Evolutionary conservation across 169 alveolate genomes (phyloP), one percentile per base, ranked within the genome.

Genomic region (Ichthyophthirius multifiliis): DNA sequence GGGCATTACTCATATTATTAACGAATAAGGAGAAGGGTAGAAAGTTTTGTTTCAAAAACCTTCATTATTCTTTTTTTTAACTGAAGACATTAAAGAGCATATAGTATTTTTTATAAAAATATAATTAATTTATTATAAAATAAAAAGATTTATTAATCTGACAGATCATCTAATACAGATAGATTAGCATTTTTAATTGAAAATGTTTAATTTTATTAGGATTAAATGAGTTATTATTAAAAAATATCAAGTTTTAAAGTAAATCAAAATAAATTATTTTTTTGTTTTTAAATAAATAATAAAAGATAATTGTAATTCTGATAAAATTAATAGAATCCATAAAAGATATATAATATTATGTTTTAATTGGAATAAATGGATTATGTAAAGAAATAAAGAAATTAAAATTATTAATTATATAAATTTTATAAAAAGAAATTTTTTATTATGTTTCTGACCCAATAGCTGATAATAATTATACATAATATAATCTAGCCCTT

Each of bases 101-200:
- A 37, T 67, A 62, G 77, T 67, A 67, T 16, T 12, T 5, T 20
- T 3, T 12, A 13, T 12, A n/a, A n/a, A 1, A 46, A 20, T n/a
- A 2, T 23, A 55, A 27, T 4, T 5, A 27, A 27, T 45, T 27
- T 13, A 23, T 27, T 55, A 27, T 15, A 41, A 41, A 41, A 41
- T 41, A 41, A 37, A 37, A 37, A 67, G 77, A 67, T 67, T 6
- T 67, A 67, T 20, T 47, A 67, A 67, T 34, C 77, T 6, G 45
- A 67, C n/a, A 34, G 77, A 67, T 47, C 18, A 37, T 67, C 77
- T 16, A 44, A 67, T 39, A 39, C 35, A 67, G 77, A 67, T 15
- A 67, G 77, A 67, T 5, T 67, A 12, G 18, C 20, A 5, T 67
- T 67, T 18, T 39, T 67, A 41, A 9, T 67, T 9, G 43, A 67